phyloP scores from a whole-genome alignment of 176 grass and related monocot species.

The Puccinellia tenuiflora region DNA sequence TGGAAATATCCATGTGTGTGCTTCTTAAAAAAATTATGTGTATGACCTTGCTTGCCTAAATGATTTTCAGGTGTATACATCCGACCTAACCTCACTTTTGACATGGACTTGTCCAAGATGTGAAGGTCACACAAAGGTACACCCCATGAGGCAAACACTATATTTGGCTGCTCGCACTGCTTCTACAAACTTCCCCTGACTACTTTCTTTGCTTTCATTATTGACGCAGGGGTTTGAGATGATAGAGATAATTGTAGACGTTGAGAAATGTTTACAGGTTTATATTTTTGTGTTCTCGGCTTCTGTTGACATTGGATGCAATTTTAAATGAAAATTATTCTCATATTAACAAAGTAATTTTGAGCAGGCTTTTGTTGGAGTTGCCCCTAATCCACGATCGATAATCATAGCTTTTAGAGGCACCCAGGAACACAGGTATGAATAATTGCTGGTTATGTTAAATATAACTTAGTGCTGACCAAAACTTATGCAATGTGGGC shows the following conservation, averaged over 20 bases:
- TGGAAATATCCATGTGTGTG: not conserved
- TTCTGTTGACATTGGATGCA: not conserved
- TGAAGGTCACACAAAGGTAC: slow-evolving; percentile 67
- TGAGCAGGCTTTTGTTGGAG: slow-evolving; percentile 83
- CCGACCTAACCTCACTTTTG: slow-evolving; percentile 75
- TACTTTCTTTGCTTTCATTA: not conserved
- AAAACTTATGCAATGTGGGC: not conserved
- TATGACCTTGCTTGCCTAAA: not conserved
- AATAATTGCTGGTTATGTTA: not conserved
- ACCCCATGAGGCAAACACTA: not conserved
- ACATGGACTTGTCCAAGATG: slow-evolving; percentile 82
- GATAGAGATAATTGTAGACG: slow-evolving; percentile 87
- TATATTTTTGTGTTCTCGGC: not conserved
- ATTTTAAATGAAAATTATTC: slow-evolving; percentile 5
- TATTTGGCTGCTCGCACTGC: not conserved
- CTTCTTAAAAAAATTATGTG: not conserved
- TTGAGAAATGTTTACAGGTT: slow-evolving; percentile 90
- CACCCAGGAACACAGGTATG: slow-evolving; percentile 79
- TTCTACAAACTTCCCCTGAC: not conserved
- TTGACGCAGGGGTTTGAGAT: slow-evolving; percentile 70
- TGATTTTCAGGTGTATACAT: slow-evolving; percentile 74
- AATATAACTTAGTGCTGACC: not conserved
- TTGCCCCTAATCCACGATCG: slow-evolving; percentile 56
- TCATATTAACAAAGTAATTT: not conserved
- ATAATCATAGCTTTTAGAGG: slow-evolving; percentile 93